Evolutionary conservation across 768 basidiomycete genomes (phyloP), one percentile per base, ranked within the genome.

Genomic region (Favolaschia claudopus): DNA sequence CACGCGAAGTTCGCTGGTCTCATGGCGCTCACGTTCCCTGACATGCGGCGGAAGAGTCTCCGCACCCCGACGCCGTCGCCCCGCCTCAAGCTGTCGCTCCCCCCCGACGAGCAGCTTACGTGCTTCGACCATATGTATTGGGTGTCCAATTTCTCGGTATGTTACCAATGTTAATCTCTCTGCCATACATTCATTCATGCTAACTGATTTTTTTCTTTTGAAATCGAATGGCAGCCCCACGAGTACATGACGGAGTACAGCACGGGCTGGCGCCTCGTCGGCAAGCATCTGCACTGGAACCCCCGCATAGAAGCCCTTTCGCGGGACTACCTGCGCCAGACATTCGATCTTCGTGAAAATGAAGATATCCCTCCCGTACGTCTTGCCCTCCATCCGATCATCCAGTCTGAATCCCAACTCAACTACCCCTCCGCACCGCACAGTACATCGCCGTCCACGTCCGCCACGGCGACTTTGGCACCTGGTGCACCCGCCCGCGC

Each of bases 211-310:
- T 22, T 14, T 20, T 9, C 10, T 42, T 42, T 20, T 9, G 8
- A 10, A 10, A 9, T 9, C 17, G 19, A 9, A 22, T 13, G 42
- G 19, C 20, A 39, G 43, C 15, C 36, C 10, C 37, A 52, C 25
- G 50, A 52, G 46, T 69, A 56, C 28, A 24, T 25, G 34, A 28
- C 52, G 20, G 70, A 72, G 34, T 73, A 65, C 54, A 63, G 62
- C 36, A 69, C 72, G 12, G 70, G 65, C n/a, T 75, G 74, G 74
- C 63, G 62, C 38, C 56, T 66, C 36, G 67, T 72, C 12, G 70
- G 69, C 8, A 52, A 55, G 46, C 58, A 74, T 51, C 64, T 70
- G 46, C 60, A 52, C n/a, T 75, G 69, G 69, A 64, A 62, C 19
- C 39, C 55, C 8, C 49, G 45, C 29, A 37, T 75, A 2, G 55